These are phyloP conservation scores for Phytophthora hybrid DNA, from an alignment of 352 stramenopile genomes.

Conservation along the genomic window DNA sequence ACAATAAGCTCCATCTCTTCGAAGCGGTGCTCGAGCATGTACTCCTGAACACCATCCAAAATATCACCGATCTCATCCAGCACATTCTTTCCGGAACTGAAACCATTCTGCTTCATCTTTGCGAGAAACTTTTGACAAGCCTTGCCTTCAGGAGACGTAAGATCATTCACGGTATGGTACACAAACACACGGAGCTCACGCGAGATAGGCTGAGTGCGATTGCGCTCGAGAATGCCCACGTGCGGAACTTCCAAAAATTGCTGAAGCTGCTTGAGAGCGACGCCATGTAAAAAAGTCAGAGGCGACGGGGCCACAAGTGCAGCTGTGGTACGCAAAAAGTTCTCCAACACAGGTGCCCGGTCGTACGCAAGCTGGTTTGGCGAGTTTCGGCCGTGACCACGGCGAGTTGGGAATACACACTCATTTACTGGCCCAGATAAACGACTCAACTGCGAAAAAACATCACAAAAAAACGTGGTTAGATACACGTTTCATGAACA, in stretches of 20 bases:
- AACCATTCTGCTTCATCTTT: slow-evolving; percentile 61
- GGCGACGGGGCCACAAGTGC: slow-evolving; percentile 79
- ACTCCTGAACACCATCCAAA: slow-evolving; percentile 84
- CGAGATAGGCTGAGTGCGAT: slow-evolving; percentile 81
- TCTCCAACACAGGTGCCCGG: slow-evolving; percentile 76
- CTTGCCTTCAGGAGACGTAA: slow-evolving; percentile 81
- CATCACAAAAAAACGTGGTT: slow-evolving; percentile 5
- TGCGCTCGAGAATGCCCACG: slow-evolving; percentile 72
- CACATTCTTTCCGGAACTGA: slow-evolving; percentile 59
- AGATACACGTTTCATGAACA: not conserved
- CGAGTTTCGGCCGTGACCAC: slow-evolving; percentile 65
- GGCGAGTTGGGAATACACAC: slow-evolving; percentile 76
- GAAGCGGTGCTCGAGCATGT: slow-evolving; percentile 88
- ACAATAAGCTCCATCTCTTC: slow-evolving; percentile 80
- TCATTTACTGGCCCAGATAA: slow-evolving; percentile 71
- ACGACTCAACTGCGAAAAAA: slow-evolving; percentile 58
- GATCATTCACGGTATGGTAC: slow-evolving; percentile 83
- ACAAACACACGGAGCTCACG: slow-evolving; percentile 82
- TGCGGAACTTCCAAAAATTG: slow-evolving; percentile 84
- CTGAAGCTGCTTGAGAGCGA: slow-evolving; percentile 83
- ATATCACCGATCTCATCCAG: slow-evolving; percentile 82
- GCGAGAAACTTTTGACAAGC: slow-evolving; percentile 77
- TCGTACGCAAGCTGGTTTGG: slow-evolving; percentile 67
- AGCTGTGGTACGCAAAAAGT: slow-evolving; percentile 78
- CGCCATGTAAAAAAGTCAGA: slow-evolving; percentile 76